Percentiles rank a stretch among this genome's conserved stretches.
Evolutionary conservation across 257 asterid genomes (phyloP).

Genomic region (Solanum virginianum): DNA sequence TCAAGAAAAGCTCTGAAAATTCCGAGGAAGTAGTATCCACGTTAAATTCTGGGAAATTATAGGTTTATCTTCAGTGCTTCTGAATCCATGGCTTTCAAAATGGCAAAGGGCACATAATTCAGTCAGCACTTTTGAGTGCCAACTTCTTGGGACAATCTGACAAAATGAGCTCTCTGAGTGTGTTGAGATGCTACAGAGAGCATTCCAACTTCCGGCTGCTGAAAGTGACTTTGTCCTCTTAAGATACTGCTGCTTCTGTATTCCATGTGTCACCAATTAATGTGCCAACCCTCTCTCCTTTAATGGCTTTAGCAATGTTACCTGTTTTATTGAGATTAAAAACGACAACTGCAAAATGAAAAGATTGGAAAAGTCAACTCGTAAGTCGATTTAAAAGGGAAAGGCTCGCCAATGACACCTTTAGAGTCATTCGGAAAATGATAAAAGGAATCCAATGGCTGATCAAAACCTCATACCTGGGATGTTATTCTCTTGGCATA

Average conservation of each 20-base stretch:
- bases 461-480: slow-evolving; percentile 41
- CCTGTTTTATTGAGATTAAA: slow-evolving; percentile 78
- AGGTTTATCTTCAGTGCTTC: neutral
- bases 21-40: neutral
- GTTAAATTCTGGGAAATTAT: neutral
- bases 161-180: neutral
- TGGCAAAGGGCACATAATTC: neutral
- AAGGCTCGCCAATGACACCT: neutral
- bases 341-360: slow-evolving; percentile 58
- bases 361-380: neutral
- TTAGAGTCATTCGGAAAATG: neutral
- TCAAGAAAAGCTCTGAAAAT: neutral
- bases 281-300: slow-evolving; percentile 75
- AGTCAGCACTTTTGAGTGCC: neutral
- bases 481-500: slow-evolving; percentile 95
- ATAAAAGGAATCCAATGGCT: neutral
- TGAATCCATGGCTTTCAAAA: neutral
- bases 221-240: neutral
- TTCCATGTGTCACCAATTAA: slow-evolving; percentile 45
- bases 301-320: slow-evolving; percentile 71
- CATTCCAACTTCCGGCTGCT: neutral
- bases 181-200: neutral
- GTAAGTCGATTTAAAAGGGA: neutral
- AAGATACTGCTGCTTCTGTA: slow-evolving; percentile 23
- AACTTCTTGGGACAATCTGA: neutral